These are phyloP conservation scores for Penicillium crustosum DNA, from an alignment of 2,329 filamentous ascomycete species.

Conservation along the genomic window DNA sequence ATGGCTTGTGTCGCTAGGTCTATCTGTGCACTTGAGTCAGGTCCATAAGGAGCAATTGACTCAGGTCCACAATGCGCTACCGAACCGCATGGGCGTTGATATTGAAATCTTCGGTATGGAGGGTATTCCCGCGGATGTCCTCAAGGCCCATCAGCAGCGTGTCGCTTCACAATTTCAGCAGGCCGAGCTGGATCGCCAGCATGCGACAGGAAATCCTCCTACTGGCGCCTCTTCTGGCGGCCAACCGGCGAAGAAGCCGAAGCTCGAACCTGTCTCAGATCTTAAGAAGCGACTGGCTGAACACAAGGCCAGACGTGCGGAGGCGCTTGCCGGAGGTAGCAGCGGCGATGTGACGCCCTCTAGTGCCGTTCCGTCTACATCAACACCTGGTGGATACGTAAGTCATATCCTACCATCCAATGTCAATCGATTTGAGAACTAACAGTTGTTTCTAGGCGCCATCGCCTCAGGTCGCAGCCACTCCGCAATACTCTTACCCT, in stretches of 20 bases:
- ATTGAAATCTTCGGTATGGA: conserved; percentile 99
- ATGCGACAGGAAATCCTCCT: conserved; percentile 78
- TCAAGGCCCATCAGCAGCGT: conserved; percentile 79
- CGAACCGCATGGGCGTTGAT: conserved; percentile 79
- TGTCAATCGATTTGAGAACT: conserved; percentile 1
- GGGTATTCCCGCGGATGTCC: conserved; percentile 83
- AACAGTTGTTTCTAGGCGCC: conserved; percentile 34
- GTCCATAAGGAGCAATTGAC: conserved; percentile 93
- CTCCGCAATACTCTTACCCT: conserved; percentile 39
- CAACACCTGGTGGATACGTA: conserved; percentile 59
- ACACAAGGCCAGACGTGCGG: conserved; percentile 67
- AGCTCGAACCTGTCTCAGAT: conserved; percentile 73
- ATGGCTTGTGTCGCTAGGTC: conserved; percentile 55
- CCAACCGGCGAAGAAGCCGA: conserved; percentile 59
- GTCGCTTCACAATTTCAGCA: conserved; percentile 84
- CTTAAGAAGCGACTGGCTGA: conserved; percentile 78
- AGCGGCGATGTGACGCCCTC: conserved; percentile 60
- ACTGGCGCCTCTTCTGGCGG: conserved; percentile 57
- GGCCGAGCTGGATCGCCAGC: conserved; percentile 77
- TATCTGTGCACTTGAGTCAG: conserved; percentile 96
- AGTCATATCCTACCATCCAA: conserved; percentile 37
- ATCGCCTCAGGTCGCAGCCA: conserved; percentile 43
- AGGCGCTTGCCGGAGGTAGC: conserved; percentile 56
- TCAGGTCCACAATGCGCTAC: conserved; percentile 87
- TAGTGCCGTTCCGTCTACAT: conserved; percentile 48